Evolutionary conservation across 2,329 filamentous ascomycete species (phyloP).

Genomic region (Stylonectria norvegica): DNA sequence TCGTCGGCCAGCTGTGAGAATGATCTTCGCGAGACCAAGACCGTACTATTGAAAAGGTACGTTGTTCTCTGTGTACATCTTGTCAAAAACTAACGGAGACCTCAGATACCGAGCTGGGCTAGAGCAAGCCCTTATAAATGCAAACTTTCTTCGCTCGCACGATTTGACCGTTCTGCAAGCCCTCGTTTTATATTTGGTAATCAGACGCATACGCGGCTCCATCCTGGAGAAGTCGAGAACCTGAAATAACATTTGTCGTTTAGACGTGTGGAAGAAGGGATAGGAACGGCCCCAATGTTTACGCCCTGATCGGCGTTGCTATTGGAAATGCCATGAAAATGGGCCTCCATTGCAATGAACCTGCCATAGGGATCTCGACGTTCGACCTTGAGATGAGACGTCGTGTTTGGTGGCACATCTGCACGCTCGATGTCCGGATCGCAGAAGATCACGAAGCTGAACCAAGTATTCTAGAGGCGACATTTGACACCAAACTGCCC

Average conservation of each 20-base stretch:
- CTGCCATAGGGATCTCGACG: slow-evolving; percentile 42
- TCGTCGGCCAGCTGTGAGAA: slow-evolving; percentile 4
- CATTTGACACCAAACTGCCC: not conserved
- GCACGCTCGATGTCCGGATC: slow-evolving; percentile 45
- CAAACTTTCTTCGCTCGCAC: slow-evolving; percentile 10
- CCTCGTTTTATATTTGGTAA: slow-evolving; percentile 14
- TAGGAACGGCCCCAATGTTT: slow-evolving; percentile 7
- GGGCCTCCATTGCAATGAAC: slow-evolving; percentile 21
- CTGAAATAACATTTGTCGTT: not conserved
- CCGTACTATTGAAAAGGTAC: slow-evolving; percentile 5
- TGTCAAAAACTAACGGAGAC: not conserved
- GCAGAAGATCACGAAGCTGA: slow-evolving; percentile 50
- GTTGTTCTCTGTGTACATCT: not conserved
- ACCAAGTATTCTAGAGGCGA: slow-evolving; percentile 7
- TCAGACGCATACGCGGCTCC: not conserved
- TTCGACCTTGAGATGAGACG: slow-evolving; percentile 53
- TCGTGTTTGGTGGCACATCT: slow-evolving; percentile 53
- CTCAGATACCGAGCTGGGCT: slow-evolving; percentile 2
- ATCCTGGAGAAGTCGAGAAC: not conserved
- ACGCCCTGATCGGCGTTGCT: slow-evolving; percentile 10
- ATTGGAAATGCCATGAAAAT: slow-evolving; percentile 16
- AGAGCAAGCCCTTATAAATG: slow-evolving; percentile 4
- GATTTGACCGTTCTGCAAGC: slow-evolving; percentile 14
- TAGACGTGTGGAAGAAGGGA: slow-evolving; percentile 6
- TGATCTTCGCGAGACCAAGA: slow-evolving; percentile 4